Percentiles rank a stretch among this genome's conserved stretches.
Evolutionary conservation across 2,329 filamentous ascomycete species (phyloP).

Genomic region (Fusarium penzigii): DNA sequence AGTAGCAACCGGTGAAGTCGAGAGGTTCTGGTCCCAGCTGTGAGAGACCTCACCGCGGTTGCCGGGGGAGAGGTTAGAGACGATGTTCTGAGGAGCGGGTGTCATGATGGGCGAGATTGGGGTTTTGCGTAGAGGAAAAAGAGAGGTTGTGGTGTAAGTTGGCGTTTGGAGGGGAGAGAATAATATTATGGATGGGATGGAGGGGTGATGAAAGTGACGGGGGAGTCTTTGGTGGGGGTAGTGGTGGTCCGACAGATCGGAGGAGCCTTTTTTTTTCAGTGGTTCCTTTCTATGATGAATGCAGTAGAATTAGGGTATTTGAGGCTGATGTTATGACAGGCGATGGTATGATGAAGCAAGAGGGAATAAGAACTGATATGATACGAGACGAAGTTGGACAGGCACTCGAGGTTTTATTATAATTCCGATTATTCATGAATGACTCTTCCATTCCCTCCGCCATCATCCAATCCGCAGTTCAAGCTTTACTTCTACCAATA

Average conservation of each 20-base stretch:
- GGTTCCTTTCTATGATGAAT: not conserved
- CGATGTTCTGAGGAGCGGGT: constrained; percentile 51
- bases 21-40: constrained; percentile 62
- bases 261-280: not conserved
- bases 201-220: not conserved
- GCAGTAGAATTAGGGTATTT: too few relatives aligned
- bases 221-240: not conserved
- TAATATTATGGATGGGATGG: constrained; percentile 4
- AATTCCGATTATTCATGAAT: constrained; percentile 6
- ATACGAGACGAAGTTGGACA: too few relatives aligned
- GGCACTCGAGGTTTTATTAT: too few relatives aligned
- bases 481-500: not conserved
- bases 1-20: constrained; percentile 71
- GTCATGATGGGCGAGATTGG: constrained; percentile 37
- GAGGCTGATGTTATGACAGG: not conserved
- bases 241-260: not conserved
- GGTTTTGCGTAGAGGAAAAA: constrained; percentile 35
- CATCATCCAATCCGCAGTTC: not conserved
- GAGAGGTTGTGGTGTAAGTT: constrained; percentile 14
- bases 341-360: not conserved
- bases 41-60: constrained; percentile 50
- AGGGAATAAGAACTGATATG: not conserved
- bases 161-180: constrained; percentile 5
- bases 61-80: constrained; percentile 35
- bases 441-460: constrained; percentile 6